Evolutionary conservation across 129 eudicot species (phyloP).

Genomic region (Glebionis coronaria): DNA sequence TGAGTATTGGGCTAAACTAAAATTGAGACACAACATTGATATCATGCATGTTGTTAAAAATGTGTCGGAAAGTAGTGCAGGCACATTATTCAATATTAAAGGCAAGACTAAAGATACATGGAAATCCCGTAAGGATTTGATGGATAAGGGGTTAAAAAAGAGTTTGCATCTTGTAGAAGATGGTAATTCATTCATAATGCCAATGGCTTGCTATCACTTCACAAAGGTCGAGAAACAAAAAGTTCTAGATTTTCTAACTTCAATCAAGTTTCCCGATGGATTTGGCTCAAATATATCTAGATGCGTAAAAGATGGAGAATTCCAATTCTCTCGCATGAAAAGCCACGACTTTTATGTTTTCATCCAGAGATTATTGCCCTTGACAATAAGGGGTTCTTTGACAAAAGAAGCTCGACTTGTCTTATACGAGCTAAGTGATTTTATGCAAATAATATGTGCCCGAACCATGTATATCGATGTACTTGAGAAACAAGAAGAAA

Average conservation of each 20-base stretch:
- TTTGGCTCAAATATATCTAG: background rate
- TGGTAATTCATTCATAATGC: slow-evolving; percentile 3
- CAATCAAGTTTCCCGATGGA: background rate
- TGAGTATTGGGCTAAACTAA: background rate
- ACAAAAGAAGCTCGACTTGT: slow-evolving; percentile 4
- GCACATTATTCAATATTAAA: background rate
- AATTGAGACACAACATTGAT: slow-evolving; percentile 4
- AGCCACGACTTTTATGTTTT: background rate
- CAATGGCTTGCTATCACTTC: background rate
- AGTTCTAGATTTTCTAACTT: background rate
- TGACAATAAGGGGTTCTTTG: slow-evolving; percentile 9
- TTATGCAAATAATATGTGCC: too few relatives aligned
- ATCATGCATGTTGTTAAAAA: background rate
- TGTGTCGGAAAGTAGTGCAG: too few relatives aligned
- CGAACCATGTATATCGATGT: too few relatives aligned
- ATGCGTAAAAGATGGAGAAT: background rate
- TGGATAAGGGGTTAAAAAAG: background rate
- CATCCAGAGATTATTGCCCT: slow-evolving; percentile 2
- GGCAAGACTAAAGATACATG: background rate
- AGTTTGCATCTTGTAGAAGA: background rate
- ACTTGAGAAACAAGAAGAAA: too few relatives aligned
- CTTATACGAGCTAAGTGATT: background rate
- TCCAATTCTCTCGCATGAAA: background rate
- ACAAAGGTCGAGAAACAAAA: background rate
- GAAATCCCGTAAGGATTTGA: background rate